phyloP scores from a whole-genome alignment of 2,329 filamentous ascomycete genomes.

The Ceratocystis alfenasii region DNA sequence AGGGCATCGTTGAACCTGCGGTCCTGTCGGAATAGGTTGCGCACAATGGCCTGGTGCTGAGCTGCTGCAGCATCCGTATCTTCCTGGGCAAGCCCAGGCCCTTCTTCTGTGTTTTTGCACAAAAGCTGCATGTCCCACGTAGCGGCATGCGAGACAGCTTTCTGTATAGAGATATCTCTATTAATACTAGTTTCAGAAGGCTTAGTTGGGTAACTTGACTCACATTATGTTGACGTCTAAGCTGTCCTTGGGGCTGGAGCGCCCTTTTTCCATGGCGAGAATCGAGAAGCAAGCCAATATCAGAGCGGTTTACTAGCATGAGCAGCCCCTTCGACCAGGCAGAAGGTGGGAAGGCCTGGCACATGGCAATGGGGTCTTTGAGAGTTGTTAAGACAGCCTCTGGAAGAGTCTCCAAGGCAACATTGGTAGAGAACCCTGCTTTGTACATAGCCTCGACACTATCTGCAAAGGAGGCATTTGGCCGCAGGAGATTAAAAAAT shows the following conservation, averaged over 20 bases:
- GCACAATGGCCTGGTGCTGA: conserved; percentile 71
- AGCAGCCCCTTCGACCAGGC: conserved; percentile 63
- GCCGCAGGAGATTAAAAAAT: conserved; percentile 49
- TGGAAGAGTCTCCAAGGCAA: conserved; percentile 67
- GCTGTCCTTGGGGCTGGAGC: background rate
- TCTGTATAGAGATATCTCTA: conserved; percentile 13
- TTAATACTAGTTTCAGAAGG: background rate
- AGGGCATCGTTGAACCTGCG: conserved; percentile 78
- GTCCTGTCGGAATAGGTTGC: conserved; percentile 82
- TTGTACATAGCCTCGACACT: conserved; percentile 63
- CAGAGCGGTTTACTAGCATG: conserved; percentile 65
- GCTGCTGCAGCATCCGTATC: conserved; percentile 72
- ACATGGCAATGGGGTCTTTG: conserved; percentile 71
- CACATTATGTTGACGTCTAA: background rate
- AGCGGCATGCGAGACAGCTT: conserved; percentile 49
- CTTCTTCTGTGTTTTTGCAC: conserved; percentile 53
- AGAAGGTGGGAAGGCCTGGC: conserved; percentile 68
- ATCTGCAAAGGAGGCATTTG: conserved; percentile 42
- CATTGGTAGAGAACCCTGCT: conserved; percentile 50
- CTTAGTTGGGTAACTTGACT: background rate
- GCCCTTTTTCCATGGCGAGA: conserved; percentile 27
- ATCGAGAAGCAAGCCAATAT: conserved; percentile 56
- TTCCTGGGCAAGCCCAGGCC: conserved; percentile 38
- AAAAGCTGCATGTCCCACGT: conserved; percentile 67
- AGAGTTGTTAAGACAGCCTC: conserved; percentile 71